phyloP scores from a whole-genome alignment of 768 basidiomycete species.

The Lentinula detonsa region DNA sequence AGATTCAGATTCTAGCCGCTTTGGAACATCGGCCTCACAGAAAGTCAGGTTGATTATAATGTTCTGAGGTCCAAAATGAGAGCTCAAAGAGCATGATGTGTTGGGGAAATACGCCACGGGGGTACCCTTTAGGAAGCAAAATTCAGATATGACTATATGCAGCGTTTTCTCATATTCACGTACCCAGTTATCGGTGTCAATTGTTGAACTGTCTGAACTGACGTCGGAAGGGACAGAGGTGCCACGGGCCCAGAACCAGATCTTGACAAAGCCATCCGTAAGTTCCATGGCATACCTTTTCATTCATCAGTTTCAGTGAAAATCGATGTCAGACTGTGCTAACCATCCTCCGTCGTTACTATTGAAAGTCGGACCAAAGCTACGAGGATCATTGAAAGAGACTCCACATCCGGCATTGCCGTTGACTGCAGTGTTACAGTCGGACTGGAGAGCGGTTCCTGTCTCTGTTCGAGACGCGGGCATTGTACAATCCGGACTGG shows the following conservation, averaged over 20 bases:
- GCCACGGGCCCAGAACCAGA: conserved; percentile 39
- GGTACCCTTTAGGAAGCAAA: conserved; percentile 16
- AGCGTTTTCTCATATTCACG: background rate
- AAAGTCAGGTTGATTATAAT: conserved; percentile 33
- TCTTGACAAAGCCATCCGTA: conserved; percentile 24
- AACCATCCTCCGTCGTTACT: conserved; percentile 31
- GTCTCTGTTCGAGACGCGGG: background rate
- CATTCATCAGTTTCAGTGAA: conserved; percentile 7
- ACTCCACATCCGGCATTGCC: conserved; percentile 33
- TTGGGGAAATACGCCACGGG: conserved; percentile 28
- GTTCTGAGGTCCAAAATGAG: conserved; percentile 25
- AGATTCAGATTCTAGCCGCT: background rate
- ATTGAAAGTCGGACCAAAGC: conserved; percentile 19
- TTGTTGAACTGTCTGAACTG: conserved; percentile 9
- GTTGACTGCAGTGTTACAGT: conserved; percentile 32
- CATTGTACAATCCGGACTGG: conserved; percentile 16
- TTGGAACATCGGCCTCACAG: conserved; percentile 37
- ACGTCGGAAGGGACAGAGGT: conserved; percentile 20
- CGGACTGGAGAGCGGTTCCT: conserved; percentile 15
- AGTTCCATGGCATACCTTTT: conserved; percentile 37
- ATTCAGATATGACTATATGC: background rate
- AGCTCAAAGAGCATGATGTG: conserved; percentile 27
- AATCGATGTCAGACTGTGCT: background rate
- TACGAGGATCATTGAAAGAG: background rate
- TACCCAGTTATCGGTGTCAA: conserved; percentile 26